Evolutionary conservation across 2,329 filamentous ascomycete species (phyloP), one percentile per base, ranked within the genome.

Genomic region (Fusarium torulosum): DNA sequence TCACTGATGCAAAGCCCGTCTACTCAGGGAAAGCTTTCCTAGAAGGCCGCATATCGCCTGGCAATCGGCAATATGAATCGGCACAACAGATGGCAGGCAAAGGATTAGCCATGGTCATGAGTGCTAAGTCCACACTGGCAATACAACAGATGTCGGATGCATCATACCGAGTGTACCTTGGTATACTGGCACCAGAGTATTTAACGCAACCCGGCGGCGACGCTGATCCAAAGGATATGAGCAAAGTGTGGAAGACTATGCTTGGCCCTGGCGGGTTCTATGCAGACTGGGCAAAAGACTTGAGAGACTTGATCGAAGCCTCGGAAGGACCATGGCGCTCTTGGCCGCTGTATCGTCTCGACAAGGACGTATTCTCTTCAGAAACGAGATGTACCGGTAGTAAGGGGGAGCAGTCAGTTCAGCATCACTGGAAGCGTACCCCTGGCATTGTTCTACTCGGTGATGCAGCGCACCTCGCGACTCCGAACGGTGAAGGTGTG

Each of bases 301-400:
- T 58, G 20, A 54, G 31, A 27, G 17, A 9, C 11, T 33, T 55
- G 5, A 40, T 58, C 1, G 25, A 44, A 0, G 41, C 49, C 2
- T 19, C 54, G 17, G 54, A 58, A 19, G 50, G 20, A 3, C 54
- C 49, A 0, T 58, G 54, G 54, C 25, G 54, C 2, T 49, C 50
- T 1, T 58, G 54, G 54, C 54, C 54, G 3, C 54, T 58, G n/a
- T 58, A 55, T 14, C 54, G 54, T 2, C 41, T 55, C 4, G 33
- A 55, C 3, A 25, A 54, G 3, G 5, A 20, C 3, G 2, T 55
- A 0, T 58, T 58, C 14, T 45, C 31, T 25, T 21, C 25, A 6
- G n/a, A 14, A 25, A 17, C 21, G 5, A 3, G 0, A 13, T 4
- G 6, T 8, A 8, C 17, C 7, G 25, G 4, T 7, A 3, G 5